Evolutionary conservation across 306 rosid genomes (phyloP), one percentile per base, ranked within the genome.

Genomic region (Lagenaria siceraria): DNA sequence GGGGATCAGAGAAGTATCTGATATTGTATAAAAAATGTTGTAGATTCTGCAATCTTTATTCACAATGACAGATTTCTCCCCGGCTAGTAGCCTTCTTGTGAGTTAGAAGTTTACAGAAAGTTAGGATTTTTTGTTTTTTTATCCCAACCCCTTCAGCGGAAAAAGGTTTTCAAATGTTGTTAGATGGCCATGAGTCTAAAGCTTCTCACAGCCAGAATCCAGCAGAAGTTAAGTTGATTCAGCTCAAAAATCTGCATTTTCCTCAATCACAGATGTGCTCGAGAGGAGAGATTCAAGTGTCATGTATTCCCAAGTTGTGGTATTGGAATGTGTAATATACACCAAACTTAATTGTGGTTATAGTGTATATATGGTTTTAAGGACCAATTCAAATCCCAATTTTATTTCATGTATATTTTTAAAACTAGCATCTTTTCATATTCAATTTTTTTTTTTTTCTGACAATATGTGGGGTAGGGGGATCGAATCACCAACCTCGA

Each of bases 11-110:
- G 0, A n/a, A 19, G 31, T 40, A 17, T 31, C 24, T 66, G 31
- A 66, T 66, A 66, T 66, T 66, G 29, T 66, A 29, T 36, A 65
- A 17, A 35, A 33, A 17, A n/a, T 66, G 7, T 66, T 66, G 38
- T 72, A 72, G 38, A 25, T 49, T 27, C 43, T 70, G 35, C 21
- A 42, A 43, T 13, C n/a, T 13, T 72, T 48, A 27, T 48, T 71
- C 27, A 22, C 19, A 29, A 60, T 13, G 40, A 61, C 42, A 61
- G 69, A 61, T 29, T 61, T 42, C 15, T 22, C 14, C 48, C 42
- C 49, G 72, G 46, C 52, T 66, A 38, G 52, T 66, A 38, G 73
- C 73, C 73, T 38, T 38, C 51, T 38, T 71, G 76, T 48, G 76
- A 48, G 76, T 71, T 72, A 49, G 59, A 71, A 71, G 54, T 24